Evolutionary conservation across 2,329 filamentous ascomycete genomes (phyloP).

Genomic region (Corinectria fuckeliana): DNA sequence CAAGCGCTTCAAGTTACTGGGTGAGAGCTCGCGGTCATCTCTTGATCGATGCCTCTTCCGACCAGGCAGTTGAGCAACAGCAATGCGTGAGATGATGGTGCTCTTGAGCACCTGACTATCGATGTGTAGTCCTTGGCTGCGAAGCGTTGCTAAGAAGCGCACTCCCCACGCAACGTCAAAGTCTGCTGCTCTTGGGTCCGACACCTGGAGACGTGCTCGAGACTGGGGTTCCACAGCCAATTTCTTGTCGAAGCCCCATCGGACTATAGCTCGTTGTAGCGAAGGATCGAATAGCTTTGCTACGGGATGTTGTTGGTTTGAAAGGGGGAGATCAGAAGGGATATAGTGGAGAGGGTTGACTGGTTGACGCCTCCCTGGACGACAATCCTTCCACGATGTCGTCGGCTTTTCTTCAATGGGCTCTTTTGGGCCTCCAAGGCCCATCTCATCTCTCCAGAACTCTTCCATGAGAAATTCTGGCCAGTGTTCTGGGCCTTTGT

Average conservation of each 20-base stretch:
- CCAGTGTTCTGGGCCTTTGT: background rate
- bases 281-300: constrained; percentile 51
- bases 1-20: constrained; percentile 40
- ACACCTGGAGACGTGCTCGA: constrained; percentile 16
- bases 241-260: constrained; percentile 54
- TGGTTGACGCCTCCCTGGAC: constrained; percentile 1
- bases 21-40: constrained; percentile 41
- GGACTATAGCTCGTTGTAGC: constrained; percentile 50
- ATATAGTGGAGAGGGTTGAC: constrained; percentile 30
- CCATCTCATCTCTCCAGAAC: constrained; percentile 35
- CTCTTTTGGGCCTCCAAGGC: constrained; percentile 5
- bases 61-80: constrained; percentile 38
- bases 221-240: constrained; percentile 32
- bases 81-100: constrained; percentile 40
- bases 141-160: constrained; percentile 43
- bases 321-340: constrained; percentile 50
- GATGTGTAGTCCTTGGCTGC: constrained; percentile 45
- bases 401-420: background rate
- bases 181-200: constrained; percentile 22
- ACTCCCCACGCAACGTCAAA: constrained; percentile 48
- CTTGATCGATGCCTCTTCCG: constrained; percentile 38
- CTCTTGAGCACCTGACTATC: constrained; percentile 42
- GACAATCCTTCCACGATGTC: background rate
- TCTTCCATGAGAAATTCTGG: constrained; percentile 24
- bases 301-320: constrained; percentile 54